Percentiles rank a stretch among this genome's conserved stretches.
These are phyloP conservation scores for Lepidium africanum DNA, from an alignment of 345 rosid species.

Conservation along the genomic window DNA sequence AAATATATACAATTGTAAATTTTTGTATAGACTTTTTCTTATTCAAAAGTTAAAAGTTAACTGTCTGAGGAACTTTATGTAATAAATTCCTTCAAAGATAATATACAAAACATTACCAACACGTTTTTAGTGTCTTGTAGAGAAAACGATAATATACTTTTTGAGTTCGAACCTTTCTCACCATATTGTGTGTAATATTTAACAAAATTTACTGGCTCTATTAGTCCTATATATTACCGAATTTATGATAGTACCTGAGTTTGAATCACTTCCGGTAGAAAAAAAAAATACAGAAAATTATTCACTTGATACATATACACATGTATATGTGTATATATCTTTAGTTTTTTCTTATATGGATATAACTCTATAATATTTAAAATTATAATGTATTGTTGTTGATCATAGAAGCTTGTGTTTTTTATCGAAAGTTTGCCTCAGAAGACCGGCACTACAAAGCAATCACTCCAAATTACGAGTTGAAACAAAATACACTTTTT, in stretches of 20 bases:
- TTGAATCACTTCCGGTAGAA: no score
- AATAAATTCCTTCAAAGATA: background rate
- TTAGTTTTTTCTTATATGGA: background rate
- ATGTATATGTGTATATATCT: background rate
- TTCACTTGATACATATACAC: background rate
- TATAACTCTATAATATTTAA: background rate
- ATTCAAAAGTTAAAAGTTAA: background rate
- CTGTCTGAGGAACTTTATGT: background rate
- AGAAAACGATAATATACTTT: no score
- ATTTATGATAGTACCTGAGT: no score
- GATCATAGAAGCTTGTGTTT: background rate
- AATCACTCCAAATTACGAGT: slow-evolving; percentile 1
- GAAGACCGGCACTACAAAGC: slow-evolving; percentile 20
- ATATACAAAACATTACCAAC: no score
- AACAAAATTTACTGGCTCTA: no score
- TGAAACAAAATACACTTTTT: slow-evolving; percentile 13
- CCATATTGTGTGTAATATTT: no score
- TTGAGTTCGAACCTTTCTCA: no score
- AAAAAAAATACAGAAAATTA: background rate
- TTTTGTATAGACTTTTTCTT: slow-evolving; percentile 13
- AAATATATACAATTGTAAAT: background rate
- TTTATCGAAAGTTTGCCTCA: background rate
- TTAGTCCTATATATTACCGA: no score
- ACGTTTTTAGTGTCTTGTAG: no score
- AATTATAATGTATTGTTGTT: background rate